A percentile compares a stretch with the other conserved stretches of the same genome.
phyloP scores from a whole-genome alignment of 169 alveolate genomes.

The Eimeria necatrix region DNA sequence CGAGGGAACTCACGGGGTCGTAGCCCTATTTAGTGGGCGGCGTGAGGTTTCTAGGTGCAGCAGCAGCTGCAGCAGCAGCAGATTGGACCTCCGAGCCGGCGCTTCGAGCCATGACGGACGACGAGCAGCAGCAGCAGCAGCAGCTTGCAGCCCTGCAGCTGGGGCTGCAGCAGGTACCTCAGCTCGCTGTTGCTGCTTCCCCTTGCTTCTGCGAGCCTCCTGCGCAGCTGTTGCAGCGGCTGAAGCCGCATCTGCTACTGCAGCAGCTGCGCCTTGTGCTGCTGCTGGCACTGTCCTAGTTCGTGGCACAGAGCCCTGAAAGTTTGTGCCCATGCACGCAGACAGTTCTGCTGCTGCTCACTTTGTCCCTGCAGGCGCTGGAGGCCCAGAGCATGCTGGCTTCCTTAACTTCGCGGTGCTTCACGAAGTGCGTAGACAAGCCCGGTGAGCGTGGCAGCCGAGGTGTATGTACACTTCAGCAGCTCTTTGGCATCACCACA shows the following conservation, averaged over 20 bases:
- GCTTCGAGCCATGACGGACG: constrained; percentile 29
- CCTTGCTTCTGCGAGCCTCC: not conserved
- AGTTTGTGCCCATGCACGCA: not conserved
- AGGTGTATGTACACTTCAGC: too few relatives aligned
- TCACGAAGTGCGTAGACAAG: constrained; percentile 47
- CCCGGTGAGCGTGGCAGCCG: constrained; percentile 5
- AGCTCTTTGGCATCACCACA: too few relatives aligned
- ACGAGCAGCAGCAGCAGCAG: constrained; percentile 72
- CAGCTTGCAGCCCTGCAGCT: constrained; percentile 72
- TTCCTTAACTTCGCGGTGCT: constrained; percentile 54
- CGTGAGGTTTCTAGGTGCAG: too few relatives aligned
- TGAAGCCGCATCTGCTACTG: not conserved
- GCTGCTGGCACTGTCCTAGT: not conserved
- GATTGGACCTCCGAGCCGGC: too few relatives aligned
- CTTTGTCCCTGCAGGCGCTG: constrained; percentile 31
- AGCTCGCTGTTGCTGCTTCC: not conserved
- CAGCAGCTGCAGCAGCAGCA: too few relatives aligned
- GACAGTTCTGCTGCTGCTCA: not conserved
- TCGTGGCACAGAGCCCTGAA: not conserved
- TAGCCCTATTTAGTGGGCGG: too few relatives aligned
- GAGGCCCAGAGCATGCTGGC: constrained; percentile 71
- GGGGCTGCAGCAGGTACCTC: constrained; percentile 54
- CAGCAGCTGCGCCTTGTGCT: not conserved
- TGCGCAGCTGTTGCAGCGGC: not conserved
- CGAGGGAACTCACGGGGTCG: too few relatives aligned